Evolutionary conservation across 1,139 yeast genomes (phyloP).

Genomic region (Sugiyamaella grinbergsii): DNA sequence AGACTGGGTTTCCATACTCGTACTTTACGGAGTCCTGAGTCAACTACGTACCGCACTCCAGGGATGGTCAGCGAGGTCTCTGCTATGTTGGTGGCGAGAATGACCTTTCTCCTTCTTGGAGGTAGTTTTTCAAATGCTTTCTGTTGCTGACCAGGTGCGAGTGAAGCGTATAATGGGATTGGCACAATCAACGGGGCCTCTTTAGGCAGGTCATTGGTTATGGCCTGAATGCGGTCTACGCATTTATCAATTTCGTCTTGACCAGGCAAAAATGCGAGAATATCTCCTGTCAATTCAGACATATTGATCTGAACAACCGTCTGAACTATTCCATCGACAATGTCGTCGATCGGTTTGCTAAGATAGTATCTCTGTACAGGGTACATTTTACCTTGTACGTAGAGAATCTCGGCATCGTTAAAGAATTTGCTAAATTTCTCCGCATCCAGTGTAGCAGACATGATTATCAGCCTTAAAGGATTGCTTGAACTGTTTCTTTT

Average conservation of each 20-base stretch:
- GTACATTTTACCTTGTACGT: conserved; percentile 86
- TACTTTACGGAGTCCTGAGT: conserved; percentile 88
- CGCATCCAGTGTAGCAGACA: conserved; percentile 98
- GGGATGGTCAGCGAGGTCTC: conserved; percentile 96
- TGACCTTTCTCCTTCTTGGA: conserved; percentile 70
- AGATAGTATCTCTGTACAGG: conserved; percentile 77
- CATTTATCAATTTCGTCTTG: conserved; percentile 96
- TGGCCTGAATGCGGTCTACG: conserved; percentile 58
- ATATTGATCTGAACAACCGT: conserved; percentile 76
- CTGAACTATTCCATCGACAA: conserved; percentile 76
- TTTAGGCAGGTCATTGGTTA: conserved; percentile 67
- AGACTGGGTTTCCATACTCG: conserved; percentile 92
- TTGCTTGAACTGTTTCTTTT: conserved; percentile 30
- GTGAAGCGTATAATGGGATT: conserved; percentile 88
- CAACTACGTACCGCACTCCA: conserved; percentile 92
- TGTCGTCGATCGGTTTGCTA: conserved; percentile 65
- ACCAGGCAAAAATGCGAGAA: conserved; percentile 88
- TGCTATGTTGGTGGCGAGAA: conserved; percentile 91
- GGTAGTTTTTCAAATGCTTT: conserved; percentile 68
- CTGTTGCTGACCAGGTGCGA: conserved; percentile 82
- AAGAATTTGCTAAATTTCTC: conserved; percentile 82
- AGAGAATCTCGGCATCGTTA: conserved; percentile 73
- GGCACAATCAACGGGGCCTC: conserved; percentile 70
- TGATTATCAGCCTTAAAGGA: conserved; percentile 59
- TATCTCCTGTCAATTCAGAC: conserved; percentile 79